These are phyloP conservation scores for Lepidium aucheri DNA, from an alignment of 345 rosid species.

Conservation along the genomic window DNA sequence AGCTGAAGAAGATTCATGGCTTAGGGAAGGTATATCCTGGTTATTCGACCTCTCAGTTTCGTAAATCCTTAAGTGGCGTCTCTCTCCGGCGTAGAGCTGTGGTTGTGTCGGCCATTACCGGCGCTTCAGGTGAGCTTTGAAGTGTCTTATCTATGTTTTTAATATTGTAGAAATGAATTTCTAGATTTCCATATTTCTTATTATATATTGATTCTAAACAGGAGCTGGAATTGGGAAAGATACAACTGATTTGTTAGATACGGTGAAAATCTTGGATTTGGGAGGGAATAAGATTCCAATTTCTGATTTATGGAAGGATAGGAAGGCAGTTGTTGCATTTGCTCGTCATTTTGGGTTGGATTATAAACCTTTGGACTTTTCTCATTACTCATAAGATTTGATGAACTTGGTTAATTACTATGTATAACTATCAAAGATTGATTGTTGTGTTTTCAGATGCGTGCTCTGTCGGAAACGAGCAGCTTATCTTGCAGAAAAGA, in stretches of 20 bases:
- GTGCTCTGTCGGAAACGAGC: conserved; percentile 86
- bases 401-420: not conserved
- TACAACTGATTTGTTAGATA: conserved; percentile 35
- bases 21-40: not conserved
- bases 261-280: conserved; percentile 56
- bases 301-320: conserved; percentile 79
- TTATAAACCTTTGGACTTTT: not conserved
- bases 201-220: not conserved
- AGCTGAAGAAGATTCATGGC: not conserved
- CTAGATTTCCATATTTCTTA: not conserved
- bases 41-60: not conserved
- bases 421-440: not conserved
- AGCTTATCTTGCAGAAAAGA: conserved; percentile 71
- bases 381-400: not conserved
- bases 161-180: not conserved
- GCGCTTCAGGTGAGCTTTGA: conserved; percentile 47
- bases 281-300: conserved; percentile 54
- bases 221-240: conserved; percentile 31
- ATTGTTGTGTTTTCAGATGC: conserved; percentile 44
- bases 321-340: conserved; percentile 78
- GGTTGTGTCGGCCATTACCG: conserved; percentile 45
- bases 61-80: not conserved
- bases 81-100: conserved; percentile 27
- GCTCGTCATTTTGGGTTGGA: conserved; percentile 92
- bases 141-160: not conserved